phyloP scores from a whole-genome alignment of 768 basidiomycete genomes.

The Tephrocybe sp. region DNA sequence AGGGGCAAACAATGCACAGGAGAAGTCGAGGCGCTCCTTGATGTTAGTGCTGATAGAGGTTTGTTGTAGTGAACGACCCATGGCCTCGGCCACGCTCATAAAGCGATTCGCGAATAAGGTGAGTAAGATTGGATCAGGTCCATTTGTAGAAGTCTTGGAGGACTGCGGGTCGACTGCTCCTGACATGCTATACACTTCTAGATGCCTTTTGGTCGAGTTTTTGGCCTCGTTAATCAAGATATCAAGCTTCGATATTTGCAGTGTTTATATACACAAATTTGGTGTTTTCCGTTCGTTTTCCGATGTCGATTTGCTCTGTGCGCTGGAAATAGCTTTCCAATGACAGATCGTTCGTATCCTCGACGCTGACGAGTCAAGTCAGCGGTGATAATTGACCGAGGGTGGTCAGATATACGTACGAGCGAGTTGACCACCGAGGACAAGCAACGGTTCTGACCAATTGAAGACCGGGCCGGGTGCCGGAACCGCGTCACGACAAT shows the following conservation, averaged over 20 bases:
- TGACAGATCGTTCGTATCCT: no score
- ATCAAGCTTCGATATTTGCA: not conserved
- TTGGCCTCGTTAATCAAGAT: no score
- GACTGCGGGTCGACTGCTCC: not conserved
- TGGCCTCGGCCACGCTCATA: constrained; percentile 96
- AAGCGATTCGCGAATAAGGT: constrained; percentile 95
- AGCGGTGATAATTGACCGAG: not conserved
- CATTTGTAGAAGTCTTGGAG: constrained; percentile 28
- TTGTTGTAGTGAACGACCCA: constrained; percentile 88
- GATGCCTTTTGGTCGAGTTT: no score
- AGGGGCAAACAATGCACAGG: constrained; percentile 93
- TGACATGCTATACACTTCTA: not conserved
- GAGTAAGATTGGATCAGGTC: constrained; percentile 82
- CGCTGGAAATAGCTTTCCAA: not conserved
- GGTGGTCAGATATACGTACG: not conserved
- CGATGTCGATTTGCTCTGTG: constrained; percentile 6
- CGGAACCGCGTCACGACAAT: not conserved
- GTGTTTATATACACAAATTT: not conserved
- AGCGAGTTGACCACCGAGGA: no score
- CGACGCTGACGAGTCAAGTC: not conserved
- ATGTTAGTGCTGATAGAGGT: constrained; percentile 94
- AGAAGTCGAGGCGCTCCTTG: constrained; percentile 94
- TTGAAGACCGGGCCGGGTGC: not conserved
- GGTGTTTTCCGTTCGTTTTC: constrained; percentile 15
- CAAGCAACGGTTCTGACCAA: no score